Evolutionary conservation across 1,284 basidiomycete genomes (phyloP).

Genomic region (Trichosporon asahii): DNA sequence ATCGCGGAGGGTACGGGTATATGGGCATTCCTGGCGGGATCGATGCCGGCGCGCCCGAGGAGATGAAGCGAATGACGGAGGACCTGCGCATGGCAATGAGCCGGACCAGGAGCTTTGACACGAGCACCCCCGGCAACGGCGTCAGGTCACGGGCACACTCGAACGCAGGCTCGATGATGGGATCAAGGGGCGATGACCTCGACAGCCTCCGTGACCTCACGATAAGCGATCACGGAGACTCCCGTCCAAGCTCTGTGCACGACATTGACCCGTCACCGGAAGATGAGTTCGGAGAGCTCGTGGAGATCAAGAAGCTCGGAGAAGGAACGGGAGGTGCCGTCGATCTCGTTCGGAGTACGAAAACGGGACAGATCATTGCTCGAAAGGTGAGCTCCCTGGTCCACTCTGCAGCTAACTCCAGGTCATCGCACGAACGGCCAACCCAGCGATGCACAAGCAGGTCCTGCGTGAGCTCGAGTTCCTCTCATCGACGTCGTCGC

Average conservation of each 20-base stretch:
- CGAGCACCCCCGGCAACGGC: slow-evolving; percentile 5
- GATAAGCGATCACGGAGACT: slow-evolving; percentile 7
- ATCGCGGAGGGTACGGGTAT: not conserved
- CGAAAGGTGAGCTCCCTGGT: slow-evolving; percentile 62
- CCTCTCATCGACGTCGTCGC: slow-evolving; percentile 76
- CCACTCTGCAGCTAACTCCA: slow-evolving; percentile 26
- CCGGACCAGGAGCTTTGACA: slow-evolving; percentile 26
- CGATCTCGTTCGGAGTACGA: slow-evolving; percentile 74
- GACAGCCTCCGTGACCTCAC: slow-evolving; percentile 14
- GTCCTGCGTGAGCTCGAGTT: slow-evolving; percentile 89
- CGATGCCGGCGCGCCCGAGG: slow-evolving; percentile 20
- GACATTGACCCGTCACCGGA: not conserved
- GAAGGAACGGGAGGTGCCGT: slow-evolving; percentile 97
- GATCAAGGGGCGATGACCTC: not conserved
- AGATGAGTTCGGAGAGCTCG: slow-evolving; percentile 57
- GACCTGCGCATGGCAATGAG: slow-evolving; percentile 40
- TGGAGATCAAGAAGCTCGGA: slow-evolving; percentile 71
- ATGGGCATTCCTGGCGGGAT: slow-evolving; percentile 8
- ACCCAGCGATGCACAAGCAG: slow-evolving; percentile 78
- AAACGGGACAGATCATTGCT: slow-evolving; percentile 66
- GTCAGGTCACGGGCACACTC: slow-evolving; percentile 12
- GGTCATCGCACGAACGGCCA: slow-evolving; percentile 91
- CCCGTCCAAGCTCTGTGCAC: not conserved
- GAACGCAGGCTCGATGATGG: not conserved
- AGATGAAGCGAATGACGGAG: slow-evolving; percentile 41